Evolutionary conservation across 2,329 filamentous ascomycete species (phyloP), one percentile per base, ranked within the genome.

Genomic region (Epichloe glyceriae): DNA sequence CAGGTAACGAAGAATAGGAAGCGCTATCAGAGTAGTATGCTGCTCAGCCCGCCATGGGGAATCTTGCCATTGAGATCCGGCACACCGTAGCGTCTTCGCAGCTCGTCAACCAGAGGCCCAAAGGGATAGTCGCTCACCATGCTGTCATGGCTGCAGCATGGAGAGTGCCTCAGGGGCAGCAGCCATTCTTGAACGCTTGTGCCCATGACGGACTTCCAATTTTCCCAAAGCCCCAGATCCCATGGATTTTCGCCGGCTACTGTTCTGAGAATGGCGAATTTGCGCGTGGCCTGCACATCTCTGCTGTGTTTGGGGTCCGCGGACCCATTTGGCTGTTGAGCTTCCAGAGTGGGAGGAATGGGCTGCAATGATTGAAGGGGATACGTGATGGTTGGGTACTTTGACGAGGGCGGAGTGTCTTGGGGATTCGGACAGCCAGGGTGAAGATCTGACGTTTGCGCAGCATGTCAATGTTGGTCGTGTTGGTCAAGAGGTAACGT

Each of bases 381-480:
- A 57, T 85, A 83, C 1, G 75, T 78, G 48, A 85, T 73, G 2
- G 76, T 76, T 2, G 61, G 60, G 55, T 74, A 82, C 12, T 60
- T 57, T 39, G 67, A 64, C 30, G 73, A 69, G 1, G 66, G 55
- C 17, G 61, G 65, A n/a, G 68, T 72, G 42, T 66, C 69, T 39
- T 62, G 66, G 17, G 83, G 17, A 91, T 74, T 22, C 82, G 76
- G 5, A 96, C 78, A 1, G 91, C 90, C 34, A 97, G 70, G 48
- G 82, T 80, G 67, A 85, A 83, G 5, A 81, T 78, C 53, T 78
- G 81, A 17, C 69, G 74, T 54, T 73, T 76, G 51, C 73, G 76
- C 26, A 95, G 72, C 52, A 83, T 79, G 63, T 98, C 93, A 52
- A 98, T 83, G 17, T 88, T 94, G 1, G 90, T 95, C 45, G 82